A percentile compares a stretch with the other conserved stretches of the same genome.
Evolutionary conservation across 1,284 basidiomycete genomes (phyloP).

Genomic region (Malassezia furfur): DNA sequence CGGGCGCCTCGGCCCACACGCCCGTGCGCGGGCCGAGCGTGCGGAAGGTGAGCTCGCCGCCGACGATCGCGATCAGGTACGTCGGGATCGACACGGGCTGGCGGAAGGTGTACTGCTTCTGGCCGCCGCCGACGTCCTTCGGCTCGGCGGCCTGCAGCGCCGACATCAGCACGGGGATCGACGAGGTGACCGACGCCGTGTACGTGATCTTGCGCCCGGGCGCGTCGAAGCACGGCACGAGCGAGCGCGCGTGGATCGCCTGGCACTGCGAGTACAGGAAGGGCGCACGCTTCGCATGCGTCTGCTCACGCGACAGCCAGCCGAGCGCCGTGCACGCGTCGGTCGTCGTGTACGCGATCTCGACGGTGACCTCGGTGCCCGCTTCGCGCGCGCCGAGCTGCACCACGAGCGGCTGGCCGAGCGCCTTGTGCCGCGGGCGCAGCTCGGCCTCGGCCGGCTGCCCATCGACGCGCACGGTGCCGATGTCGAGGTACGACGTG

Average conservation of each 20-base stretch:
- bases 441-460: slow-evolving; percentile 53
- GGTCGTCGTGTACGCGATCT: slow-evolving; percentile 57
- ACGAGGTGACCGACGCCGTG: slow-evolving; percentile 32
- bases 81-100: slow-evolving; percentile 42
- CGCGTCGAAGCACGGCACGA: slow-evolving; percentile 40
- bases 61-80: slow-evolving; percentile 46
- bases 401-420: slow-evolving; percentile 50
- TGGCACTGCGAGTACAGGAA: slow-evolving; percentile 92
- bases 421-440: slow-evolving; percentile 46
- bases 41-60: slow-evolving; percentile 40
- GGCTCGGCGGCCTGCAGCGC: slow-evolving; percentile 33
- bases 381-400: slow-evolving; percentile 37
- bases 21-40: slow-evolving; percentile 40
- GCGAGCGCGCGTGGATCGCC: slow-evolving; percentile 51
- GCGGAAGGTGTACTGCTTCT: slow-evolving; percentile 30
- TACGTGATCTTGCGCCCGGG: slow-evolving; percentile 46
- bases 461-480: slow-evolving; percentile 56
- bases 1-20: slow-evolving; percentile 44
- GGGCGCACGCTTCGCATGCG: slow-evolving; percentile 64
- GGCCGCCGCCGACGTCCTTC: slow-evolving; percentile 16
- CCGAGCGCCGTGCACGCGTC: slow-evolving; percentile 74
- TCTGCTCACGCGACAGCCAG: slow-evolving; percentile 86
- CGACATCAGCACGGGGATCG: slow-evolving; percentile 44
- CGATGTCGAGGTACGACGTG: slow-evolving; percentile 64
- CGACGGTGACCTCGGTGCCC: slow-evolving; percentile 29